phyloP scores from a whole-genome alignment of 305 asterid species.

The Ilex paraguariensis region DNA sequence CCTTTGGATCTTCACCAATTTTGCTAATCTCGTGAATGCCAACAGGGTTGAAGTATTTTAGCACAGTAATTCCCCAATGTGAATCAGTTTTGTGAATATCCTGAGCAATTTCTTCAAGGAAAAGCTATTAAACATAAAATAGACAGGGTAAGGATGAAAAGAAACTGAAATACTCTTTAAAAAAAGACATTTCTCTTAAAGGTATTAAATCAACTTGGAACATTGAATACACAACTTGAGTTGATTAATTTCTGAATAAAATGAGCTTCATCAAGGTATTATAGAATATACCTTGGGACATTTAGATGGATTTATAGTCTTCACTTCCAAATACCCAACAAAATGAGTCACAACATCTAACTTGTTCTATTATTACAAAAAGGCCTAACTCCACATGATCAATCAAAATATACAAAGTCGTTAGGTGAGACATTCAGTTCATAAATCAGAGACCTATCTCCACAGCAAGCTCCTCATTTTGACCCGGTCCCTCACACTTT shows the following conservation, averaged over 20 bases:
- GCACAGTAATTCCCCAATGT: not conserved
- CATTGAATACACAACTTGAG: not conserved
- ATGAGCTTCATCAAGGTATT: not conserved
- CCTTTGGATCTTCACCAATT: not conserved
- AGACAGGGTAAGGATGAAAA: not conserved
- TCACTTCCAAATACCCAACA: not conserved
- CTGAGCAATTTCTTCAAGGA: not conserved
- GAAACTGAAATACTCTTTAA: not conserved
- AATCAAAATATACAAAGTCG: no score
- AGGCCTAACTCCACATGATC: no score
- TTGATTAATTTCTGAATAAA: not conserved
- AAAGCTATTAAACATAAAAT: not conserved
- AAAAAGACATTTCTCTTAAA: not conserved
- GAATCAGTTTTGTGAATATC: not conserved
- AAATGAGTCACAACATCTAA: not conserved
- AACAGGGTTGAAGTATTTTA: not conserved
- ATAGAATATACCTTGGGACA: not conserved
- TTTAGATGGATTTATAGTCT: not conserved
- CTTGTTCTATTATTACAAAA: not conserved
- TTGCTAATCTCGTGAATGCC: not conserved
- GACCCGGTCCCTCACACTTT: not conserved
- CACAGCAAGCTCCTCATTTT: not conserved
- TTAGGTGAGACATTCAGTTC: not conserved
- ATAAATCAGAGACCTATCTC: not conserved
- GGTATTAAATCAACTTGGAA: not conserved